Evolutionary conservation across 2,329 filamentous ascomycete genomes (phyloP), one percentile per base, ranked within the genome.

Genomic region (Monosporascus ibericus): DNA sequence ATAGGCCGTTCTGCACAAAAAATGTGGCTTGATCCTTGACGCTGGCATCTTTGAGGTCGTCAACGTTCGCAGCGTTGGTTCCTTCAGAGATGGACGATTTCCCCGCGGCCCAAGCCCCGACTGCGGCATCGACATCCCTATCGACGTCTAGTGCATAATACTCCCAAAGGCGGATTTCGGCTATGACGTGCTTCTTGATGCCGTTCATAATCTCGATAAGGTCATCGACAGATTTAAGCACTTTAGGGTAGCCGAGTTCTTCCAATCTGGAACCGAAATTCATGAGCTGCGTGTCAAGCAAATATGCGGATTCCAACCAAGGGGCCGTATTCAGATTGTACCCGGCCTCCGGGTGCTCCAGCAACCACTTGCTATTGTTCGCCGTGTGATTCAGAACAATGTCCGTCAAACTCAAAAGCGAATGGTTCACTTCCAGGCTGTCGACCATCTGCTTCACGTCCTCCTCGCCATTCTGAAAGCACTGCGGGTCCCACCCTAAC

Each of bases 371-470:
- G 71, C 88, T 95, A 72, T 97, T 97, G 74, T 96, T 83, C 6
- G 94, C 92, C 4, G 94, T 99, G 73, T 99, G 94, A 66, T 99
- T 99, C 77, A 94, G 91, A 44, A 99, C 95, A 56, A 99, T 92
- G 68, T 99, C 94, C 1, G 92, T 96, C 73, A 99, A 72, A 56
- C 89, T 90, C 52, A 99, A 77, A 50, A 99, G 75, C 2, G 88
- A 88, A 69, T 95, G 85, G 49, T 95, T 85, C 49, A 85, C 79
- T 70, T 96, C 89, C 79, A 99, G 87, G 65, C 82, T 91, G 44
- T 82, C 71, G 18, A 95, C 83, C 76, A 99, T 77, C 47, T 82
- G 78, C 53, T 85, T 77, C 51, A 97, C 79, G 67, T 97, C 92
- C 53, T 84, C 73, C 70, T 96, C 90, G 48, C 94, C 95, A 48